These are phyloP conservation scores for Naganishia onofrii DNA, from an alignment of 768 basidiomycete genomes.

Conservation along the genomic window DNA sequence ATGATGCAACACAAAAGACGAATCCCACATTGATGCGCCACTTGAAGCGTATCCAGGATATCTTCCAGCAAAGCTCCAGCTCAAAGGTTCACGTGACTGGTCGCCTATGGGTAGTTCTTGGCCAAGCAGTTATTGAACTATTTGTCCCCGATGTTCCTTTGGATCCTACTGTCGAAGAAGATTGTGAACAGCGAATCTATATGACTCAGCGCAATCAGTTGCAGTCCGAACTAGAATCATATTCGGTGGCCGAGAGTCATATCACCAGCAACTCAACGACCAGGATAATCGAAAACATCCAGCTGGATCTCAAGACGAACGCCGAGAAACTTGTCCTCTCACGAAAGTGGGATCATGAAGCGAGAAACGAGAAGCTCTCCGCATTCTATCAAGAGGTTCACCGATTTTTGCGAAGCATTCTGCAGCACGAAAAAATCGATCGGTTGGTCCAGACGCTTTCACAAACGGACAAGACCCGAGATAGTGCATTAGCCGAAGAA, in stretches of 20 bases:
- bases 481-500: constrained; percentile 58
- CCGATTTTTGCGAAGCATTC: constrained; percentile 68
- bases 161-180: constrained; percentile 74
- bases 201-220: constrained; percentile 56
- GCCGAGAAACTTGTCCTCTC: neutral
- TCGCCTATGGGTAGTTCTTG: constrained; percentile 4
- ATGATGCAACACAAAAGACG: no score
- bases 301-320: constrained; percentile 5
- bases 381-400: constrained; percentile 58
- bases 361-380: constrained; percentile 38
- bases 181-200: constrained; percentile 35
- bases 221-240: constrained; percentile 59
- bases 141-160: constrained; percentile 79
- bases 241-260: constrained; percentile 60
- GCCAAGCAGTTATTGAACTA: constrained; percentile 61
- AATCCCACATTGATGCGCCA: neutral
- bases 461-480: constrained; percentile 17
- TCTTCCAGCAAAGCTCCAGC: neutral
- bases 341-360: constrained; percentile 3
- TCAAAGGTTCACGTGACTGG: constrained; percentile 1
- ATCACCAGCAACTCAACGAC: constrained; percentile 62
- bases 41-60: neutral
- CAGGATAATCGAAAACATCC: constrained; percentile 57
- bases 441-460: constrained; percentile 54
- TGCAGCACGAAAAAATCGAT: constrained; percentile 58